These are phyloP conservation scores for Vitis riparia DNA, from an alignment of 164 flowering plant species.

Conservation along the genomic window DNA sequence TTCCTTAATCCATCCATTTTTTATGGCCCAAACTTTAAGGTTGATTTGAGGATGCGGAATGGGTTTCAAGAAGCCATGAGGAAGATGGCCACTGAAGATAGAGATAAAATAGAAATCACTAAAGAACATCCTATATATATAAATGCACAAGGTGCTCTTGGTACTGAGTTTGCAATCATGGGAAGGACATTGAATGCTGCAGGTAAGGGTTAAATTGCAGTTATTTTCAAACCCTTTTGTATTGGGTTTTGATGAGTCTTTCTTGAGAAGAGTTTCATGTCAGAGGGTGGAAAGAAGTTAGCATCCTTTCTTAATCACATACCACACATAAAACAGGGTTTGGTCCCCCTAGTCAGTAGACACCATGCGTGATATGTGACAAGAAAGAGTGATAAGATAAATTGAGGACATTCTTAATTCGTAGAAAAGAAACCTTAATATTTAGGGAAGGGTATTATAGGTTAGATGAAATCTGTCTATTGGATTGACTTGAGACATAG, in stretches of 20 bases:
- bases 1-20: slow-evolving; percentile 70
- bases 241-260: not conserved
- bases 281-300: slow-evolving; percentile 2
- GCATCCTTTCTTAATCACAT: not conserved
- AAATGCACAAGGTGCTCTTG: slow-evolving; percentile 69
- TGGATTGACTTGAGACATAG: too few species aligned
- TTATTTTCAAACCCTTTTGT: not conserved
- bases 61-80: slow-evolving; percentile 74
- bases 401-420: too few species aligned
- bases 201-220: slow-evolving; percentile 34
- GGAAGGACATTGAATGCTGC: slow-evolving; percentile 69
- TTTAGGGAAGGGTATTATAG: not conserved
- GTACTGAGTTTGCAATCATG: slow-evolving; percentile 64
- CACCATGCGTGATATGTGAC: too few species aligned
- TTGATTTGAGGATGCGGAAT: slow-evolving; percentile 59
- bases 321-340: not conserved
- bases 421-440: too few species aligned
- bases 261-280: not conserved
- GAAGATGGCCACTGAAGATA: slow-evolving; percentile 51
- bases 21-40: slow-evolving; percentile 47
- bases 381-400: too few species aligned
- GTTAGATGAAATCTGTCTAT: too few species aligned
- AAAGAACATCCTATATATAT: slow-evolving; percentile 65
- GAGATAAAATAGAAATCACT: slow-evolving; percentile 57
- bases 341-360: too few species aligned